Evolutionary conservation across 2,329 filamentous ascomycete genomes (phyloP), one percentile per base, ranked within the genome.

Genomic region (Podosphaera xanthii): DNA sequence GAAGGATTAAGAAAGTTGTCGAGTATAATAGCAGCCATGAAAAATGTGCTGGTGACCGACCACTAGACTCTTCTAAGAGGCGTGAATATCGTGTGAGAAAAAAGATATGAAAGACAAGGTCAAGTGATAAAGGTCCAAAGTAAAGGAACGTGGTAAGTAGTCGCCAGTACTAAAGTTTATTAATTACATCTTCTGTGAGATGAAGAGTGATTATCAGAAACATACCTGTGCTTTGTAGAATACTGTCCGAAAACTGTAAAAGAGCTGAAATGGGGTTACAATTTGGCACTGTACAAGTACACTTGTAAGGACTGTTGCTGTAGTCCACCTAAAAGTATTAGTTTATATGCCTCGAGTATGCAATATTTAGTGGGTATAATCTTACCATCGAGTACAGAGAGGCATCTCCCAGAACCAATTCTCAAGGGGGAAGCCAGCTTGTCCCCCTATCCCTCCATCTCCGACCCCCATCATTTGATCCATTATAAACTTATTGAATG

Each of bases 361-460:
- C 31, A n/a, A 10, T n/a, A 12, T 38, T 22, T 7, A 36, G 14
- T 38, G 50, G 44, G 5, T n/a, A 22, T 7, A 10, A 30, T 14
- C 8, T 42, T 34, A 59, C 84, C 87, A 94, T 62, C 92, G 78
- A 44, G 92, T 98, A 72, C 90, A 94, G 34, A 92, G 82, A 2
- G 92, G 92, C 86, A 96, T 96, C 71, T 98, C 92, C 78, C 88
- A 96, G 72, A 96, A 97, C 92, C 92, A 98, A 65, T 91, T 85
- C 72, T 97, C 92, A 6, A 98, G 78, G 49, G 91, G 92, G 68
- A 95, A 75, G 59, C 77, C 75, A 61, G 77, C 80, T 64, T 77
- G 79, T 60, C 79, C 78, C 61, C 73, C 72, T 49, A 68, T 64
- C 36, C 66, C 67, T 14, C 66, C 67, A 58, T 68, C 66, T 40